Percentiles rank a stretch among this genome's conserved stretches.
phyloP scores from a whole-genome alignment of 2,329 filamentous ascomycete species.

The Myriosclerotinia curreyana region DNA sequence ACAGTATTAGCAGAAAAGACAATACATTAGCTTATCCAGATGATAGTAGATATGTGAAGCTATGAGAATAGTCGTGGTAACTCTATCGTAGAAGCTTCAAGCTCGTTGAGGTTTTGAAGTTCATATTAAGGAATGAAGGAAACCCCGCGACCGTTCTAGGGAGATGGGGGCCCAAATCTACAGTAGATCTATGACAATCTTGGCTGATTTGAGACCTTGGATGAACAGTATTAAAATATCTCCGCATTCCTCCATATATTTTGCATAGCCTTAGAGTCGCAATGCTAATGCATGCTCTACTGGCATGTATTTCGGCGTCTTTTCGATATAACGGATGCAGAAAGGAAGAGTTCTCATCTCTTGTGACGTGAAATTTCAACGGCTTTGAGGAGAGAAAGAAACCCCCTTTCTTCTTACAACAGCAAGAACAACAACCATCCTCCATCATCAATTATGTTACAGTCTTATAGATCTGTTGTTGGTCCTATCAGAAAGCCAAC shows the following conservation, averaged over 20 bases:
- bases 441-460: background rate
- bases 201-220: conserved; percentile 10
- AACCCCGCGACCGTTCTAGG: conserved; percentile 15
- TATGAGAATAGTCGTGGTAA: conserved; percentile 12
- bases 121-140: conserved; percentile 11
- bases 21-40: conserved; percentile 1
- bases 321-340: conserved; percentile 3
- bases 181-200: conserved; percentile 18
- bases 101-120: conserved; percentile 7
- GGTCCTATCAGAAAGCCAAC: background rate
- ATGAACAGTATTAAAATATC: conserved; percentile 14
- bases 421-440: background rate
- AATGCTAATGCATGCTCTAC: conserved; percentile 8
- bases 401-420: conserved; percentile 12
- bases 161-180: conserved; percentile 2
- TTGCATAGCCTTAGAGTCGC: conserved; percentile 20
- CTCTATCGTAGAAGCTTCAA: background rate
- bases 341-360: conserved; percentile 7
- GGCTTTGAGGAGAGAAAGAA: background rate
- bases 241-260: conserved; percentile 10
- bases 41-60: conserved; percentile 15
- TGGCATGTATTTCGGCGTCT: conserved; percentile 3
- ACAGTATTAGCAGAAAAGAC: background rate
- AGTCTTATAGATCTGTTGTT: background rate
- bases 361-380: background rate